A percentile compares a stretch with the other conserved stretches of the same genome.
These are phyloP conservation scores for Trypanosoma lewisi DNA, from an alignment of 208 protist species.

Conservation along the genomic window DNA sequence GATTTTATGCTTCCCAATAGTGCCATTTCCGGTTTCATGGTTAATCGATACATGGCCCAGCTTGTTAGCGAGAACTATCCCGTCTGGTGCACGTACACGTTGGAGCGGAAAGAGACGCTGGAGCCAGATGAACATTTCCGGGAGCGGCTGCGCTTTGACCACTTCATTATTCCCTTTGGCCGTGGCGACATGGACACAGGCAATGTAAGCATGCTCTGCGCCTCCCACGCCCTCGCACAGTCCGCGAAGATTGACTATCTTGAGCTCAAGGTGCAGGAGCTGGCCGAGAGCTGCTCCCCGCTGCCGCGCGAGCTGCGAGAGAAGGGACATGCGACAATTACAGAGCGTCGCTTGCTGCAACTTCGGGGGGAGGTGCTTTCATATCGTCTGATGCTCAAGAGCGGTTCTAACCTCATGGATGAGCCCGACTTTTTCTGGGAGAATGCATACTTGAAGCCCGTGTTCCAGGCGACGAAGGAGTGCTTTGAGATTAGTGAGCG, in stretches of 20 bases:
- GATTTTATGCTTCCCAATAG: slow-evolving; percentile 79
- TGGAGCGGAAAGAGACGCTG: slow-evolving; percentile 46
- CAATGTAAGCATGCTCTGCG: slow-evolving; percentile 66
- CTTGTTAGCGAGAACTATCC: slow-evolving; percentile 77
- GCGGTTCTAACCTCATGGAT: slow-evolving; percentile 74
- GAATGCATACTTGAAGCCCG: slow-evolving; percentile 73
- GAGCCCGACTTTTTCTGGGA: slow-evolving; percentile 86
- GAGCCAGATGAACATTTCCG: slow-evolving; percentile 72
- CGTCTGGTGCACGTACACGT: slow-evolving; percentile 77
- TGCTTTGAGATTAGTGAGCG: slow-evolving; percentile 62
- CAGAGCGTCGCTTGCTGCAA: slow-evolving; percentile 59
- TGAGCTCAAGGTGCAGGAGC: slow-evolving; percentile 68
- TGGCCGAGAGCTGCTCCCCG: slow-evolving; percentile 65
- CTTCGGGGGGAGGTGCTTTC: slow-evolving; percentile 71
- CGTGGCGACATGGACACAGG: slow-evolving; percentile 53
- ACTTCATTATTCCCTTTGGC: slow-evolving; percentile 75
- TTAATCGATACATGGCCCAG: slow-evolving; percentile 64
- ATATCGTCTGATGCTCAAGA: slow-evolving; percentile 78
- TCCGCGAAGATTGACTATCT: slow-evolving; percentile 84
- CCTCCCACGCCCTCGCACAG: slow-evolving; percentile 71
- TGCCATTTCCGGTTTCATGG: slow-evolving; percentile 50
- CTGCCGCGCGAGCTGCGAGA: slow-evolving; percentile 63
- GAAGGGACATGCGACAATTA: slow-evolving; percentile 60
- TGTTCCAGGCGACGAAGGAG: slow-evolving; percentile 78
- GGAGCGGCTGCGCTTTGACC: slow-evolving; percentile 58